Conservation (phyloP, 1,139 yeast genomes). For the Magnusiomyces tetraspermus region DNA sequence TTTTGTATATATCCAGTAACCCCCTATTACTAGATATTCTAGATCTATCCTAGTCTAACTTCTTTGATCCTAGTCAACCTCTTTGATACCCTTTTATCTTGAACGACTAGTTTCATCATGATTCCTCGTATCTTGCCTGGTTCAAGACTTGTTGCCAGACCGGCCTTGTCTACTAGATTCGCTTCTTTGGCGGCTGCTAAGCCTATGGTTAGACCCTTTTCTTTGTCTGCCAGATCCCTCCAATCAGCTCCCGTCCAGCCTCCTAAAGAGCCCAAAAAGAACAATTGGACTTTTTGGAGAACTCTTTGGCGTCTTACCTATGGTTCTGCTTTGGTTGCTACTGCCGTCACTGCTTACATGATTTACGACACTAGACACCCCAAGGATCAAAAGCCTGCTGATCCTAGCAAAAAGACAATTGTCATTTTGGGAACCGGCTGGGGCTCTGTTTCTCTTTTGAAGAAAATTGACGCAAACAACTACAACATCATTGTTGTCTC, state of each 20-base stretch:
- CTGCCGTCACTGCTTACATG: conserved; percentile 29
- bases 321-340: conserved; percentile 25
- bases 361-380: conserved; percentile 34
- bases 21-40: no score
- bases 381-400: conserved; percentile 30
- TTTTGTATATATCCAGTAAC: no score
- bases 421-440: conserved; percentile 55
- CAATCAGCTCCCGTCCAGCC: conserved; percentile 13
- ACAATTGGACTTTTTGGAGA: conserved; percentile 22
- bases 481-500: conserved; percentile 86
- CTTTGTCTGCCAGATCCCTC: neutral
- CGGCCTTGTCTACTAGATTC: no score
- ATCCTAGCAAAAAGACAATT: conserved; percentile 41
- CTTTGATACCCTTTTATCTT: no score
- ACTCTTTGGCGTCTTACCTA: conserved; percentile 30
- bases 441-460: conserved; percentile 37
- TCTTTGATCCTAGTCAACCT: no score
- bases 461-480: conserved; percentile 52
- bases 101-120: no score
- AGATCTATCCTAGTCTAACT: no score
- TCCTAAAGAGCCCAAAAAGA: neutral
- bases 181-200: no score
- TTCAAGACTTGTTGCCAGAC: neutral
- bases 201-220: neutral
- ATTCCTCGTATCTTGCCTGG: neutral